Conservation (phyloP, 495 filamentous ascomycete species). For the Penicillium longicatenatum region DNA sequence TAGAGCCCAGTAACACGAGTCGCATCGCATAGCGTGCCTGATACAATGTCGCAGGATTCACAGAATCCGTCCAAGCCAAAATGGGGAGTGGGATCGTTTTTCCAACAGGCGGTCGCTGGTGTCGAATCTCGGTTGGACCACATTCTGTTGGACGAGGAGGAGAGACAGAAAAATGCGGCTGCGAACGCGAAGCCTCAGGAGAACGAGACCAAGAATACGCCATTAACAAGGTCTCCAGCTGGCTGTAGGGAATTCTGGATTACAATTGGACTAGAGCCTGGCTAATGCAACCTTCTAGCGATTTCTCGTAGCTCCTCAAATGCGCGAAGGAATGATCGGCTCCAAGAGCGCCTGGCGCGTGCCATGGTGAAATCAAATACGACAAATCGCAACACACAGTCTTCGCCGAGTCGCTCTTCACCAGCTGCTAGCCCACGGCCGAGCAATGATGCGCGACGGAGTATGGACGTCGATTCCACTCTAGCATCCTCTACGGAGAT, state of each 20-base stretch:
- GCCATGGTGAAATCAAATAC: constrained; percentile 55
- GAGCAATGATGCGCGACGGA: constrained; percentile 39
- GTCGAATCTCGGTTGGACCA: constrained; percentile 92
- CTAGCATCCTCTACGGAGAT: constrained; percentile 22
- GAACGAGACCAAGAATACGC: constrained; percentile 9
- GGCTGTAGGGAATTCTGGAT: constrained; percentile 18
- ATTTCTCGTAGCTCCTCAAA: constrained; percentile 55
- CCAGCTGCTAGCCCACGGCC: constrained; percentile 39
- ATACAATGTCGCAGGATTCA: constrained; percentile 43
- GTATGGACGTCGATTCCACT: constrained; percentile 40
- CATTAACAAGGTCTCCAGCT: constrained; percentile 23
- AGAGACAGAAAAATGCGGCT: constrained; percentile 28
- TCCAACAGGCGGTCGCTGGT: constrained; percentile 89
- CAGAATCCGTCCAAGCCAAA: constrained; percentile 35
- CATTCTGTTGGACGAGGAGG: constrained; percentile 81
- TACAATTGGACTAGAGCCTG: background rate
- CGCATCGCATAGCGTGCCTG: constrained; percentile 4
- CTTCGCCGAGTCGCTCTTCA: constrained; percentile 36
- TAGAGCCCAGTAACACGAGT: constrained; percentile 23
- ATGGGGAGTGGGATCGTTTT: constrained; percentile 68
- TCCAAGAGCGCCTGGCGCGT: constrained; percentile 83
- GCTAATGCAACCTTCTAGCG: constrained; percentile 34
- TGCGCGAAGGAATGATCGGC: constrained; percentile 66
- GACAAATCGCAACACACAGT: constrained; percentile 30
- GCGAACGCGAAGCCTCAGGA: constrained; percentile 28